These are phyloP conservation scores for Psophocarpus tetragonolobus DNA, from an alignment of 306 rosid species.

Conservation along the genomic window DNA sequence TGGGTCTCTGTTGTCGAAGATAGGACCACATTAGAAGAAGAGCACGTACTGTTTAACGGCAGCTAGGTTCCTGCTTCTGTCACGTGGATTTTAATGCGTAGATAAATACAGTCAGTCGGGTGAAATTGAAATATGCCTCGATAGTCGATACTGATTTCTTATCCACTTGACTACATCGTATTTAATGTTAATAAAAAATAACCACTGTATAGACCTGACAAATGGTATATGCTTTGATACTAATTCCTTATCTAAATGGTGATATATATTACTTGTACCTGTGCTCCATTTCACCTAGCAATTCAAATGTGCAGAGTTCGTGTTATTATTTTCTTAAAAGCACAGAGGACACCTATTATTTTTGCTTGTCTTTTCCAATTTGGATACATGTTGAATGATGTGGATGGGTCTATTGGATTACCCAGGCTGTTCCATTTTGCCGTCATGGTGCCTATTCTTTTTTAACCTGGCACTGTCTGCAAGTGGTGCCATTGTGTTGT, in stretches of 20 bases:
- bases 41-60: slow-evolving; percentile 50
- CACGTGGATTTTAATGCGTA: slow-evolving; percentile 38
- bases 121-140: slow-evolving; percentile 13
- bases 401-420: slow-evolving; percentile 28
- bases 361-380: slow-evolving; percentile 27
- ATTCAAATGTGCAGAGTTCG: slow-evolving; percentile 16
- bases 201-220: too few relatives aligned
- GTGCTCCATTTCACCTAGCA: neutral
- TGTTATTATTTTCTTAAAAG: slow-evolving; percentile 17
- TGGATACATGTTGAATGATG: slow-evolving; percentile 27
- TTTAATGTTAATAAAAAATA: too few relatives aligned
- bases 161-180: neutral
- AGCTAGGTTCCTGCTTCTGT: slow-evolving; percentile 18
- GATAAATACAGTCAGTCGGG: neutral
- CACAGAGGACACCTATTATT: slow-evolving; percentile 22
- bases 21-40: slow-evolving; percentile 56
- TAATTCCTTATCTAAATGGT: neutral
- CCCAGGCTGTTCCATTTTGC: slow-evolving; percentile 26
- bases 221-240: neutral
- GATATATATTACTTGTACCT: neutral
- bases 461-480: slow-evolving; percentile 24
- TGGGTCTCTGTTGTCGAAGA: slow-evolving; percentile 80
- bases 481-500: slow-evolving; percentile 20
- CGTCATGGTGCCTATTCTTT: slow-evolving; percentile 16
- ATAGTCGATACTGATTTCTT: neutral